Base-by-base conservation (phyloP, 768 basidiomycete species). In the Lentinula boryana region DNA sequence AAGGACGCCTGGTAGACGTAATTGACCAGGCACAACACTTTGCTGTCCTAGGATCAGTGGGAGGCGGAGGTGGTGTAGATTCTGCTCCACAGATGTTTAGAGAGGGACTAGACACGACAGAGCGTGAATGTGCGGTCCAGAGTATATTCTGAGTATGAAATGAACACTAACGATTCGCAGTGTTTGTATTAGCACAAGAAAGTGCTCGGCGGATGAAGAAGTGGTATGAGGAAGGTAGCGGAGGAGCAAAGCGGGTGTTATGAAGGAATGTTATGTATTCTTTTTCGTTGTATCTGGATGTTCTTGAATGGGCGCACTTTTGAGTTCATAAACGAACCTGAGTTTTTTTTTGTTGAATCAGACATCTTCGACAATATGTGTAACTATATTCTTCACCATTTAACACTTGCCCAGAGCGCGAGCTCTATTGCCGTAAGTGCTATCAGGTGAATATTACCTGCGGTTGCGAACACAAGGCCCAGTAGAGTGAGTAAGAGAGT, bases 11-110 rank as follows among this genome's bases (percentile, higher is more conserved):
- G 1, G 79, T 83, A n/a, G 93, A 90, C 69, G 80, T 86, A 51
- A 84, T 89, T 63, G 93, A 90, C 72, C 93, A 94, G 72, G 91
- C 93, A 1, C 92, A 93, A 66, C 91, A 95, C 68, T 94, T 94
- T 72, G 91, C 87, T 38, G 80, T 84, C 0, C 71, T 89, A 16
- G 89, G 86, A 31, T 79, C 82, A 46, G 78, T 78, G n/a, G 82
- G 80, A 12, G 80, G 80, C 10, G 70, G 78, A 10, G 75, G 77
- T 6, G 83, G 80, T 13, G 86, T 88, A 63, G 69, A 75, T 1
- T 84, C 91, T 5, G 55, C 36, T 21, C 55, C 55, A 9, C 87
- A 89, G 64, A 75, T 82, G 12, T 98, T 98, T 68, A 79, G 93
- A 64, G 95, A 96, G 71, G 95, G 95, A 1, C 81, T 98, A 62